Base-by-base conservation (phyloP, 108 stramenopile species). In the Nannochloropsis gaditana region DNA sequence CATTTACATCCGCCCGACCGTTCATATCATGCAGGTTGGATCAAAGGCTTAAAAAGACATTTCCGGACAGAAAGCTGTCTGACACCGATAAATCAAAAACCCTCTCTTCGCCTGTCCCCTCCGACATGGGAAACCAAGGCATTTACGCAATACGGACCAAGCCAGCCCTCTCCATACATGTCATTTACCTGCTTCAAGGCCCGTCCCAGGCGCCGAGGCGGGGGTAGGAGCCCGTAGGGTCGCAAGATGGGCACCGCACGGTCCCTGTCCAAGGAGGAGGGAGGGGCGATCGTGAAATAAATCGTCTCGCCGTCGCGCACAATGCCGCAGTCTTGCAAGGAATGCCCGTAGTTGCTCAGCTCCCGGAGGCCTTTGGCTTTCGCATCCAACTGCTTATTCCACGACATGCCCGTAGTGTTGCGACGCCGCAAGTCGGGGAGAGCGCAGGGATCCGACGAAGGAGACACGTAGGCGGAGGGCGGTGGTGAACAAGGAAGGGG, bases 241-340 rank as follows among this genome's bases (percentile, higher is more conserved):
- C 86, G 45, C 11, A 86, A 79, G 83, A 86, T 83, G 21, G 87
- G 87, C 45, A 82, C 87, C 45, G 84, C 21, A 59, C 44, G 50
- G 87, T 85, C 84, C 84, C 47, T 84, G 9, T 84, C 87, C 83
- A 88, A 50, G 44, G 83, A 45, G 4, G 43, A 44, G 17, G 83
- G 45, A 41, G 80, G 84, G 31, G 80, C 79, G 6, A 84, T 80
- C 2, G 87, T 80, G 9, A 88, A 80, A 59, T 47, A 84, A 43
- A 87, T 44, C 41, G 87, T 87, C 47, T 82, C 47, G 15, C 87
- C 87, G 82, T 84, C 47, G 9, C 44, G 41, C 45, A 84, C 79
- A 81, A 87, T 80, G 31, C 87, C 87, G 41, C 87, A 87, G 81
- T 87, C 84, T 31, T 87, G 84, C n/a, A 87, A 80, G 17, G 82